These are phyloP conservation scores for Sporisorium exsertum DNA, from an alignment of 1,284 basidiomycete genomes.

Conservation along the genomic window DNA sequence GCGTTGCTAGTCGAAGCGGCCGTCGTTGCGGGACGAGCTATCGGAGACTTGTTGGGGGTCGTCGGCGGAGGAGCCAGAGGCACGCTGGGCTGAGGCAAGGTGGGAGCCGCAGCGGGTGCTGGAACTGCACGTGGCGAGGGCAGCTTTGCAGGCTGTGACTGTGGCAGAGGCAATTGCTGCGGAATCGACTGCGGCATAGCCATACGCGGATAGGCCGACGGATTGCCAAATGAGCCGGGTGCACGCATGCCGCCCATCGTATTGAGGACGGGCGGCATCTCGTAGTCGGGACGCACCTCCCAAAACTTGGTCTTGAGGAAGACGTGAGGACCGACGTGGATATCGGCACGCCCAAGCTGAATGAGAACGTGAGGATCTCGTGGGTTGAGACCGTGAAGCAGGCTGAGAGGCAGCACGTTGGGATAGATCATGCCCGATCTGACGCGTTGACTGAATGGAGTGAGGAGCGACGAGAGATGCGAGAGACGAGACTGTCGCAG, in stretches of 20 bases:
- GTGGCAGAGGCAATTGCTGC: constrained; percentile 32
- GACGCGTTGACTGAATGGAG: constrained; percentile 60
- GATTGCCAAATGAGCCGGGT: constrained; percentile 16
- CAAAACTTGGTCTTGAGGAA: constrained; percentile 64
- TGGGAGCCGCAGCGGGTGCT: background rate
- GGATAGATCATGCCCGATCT: constrained; percentile 56
- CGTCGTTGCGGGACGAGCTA: constrained; percentile 20
- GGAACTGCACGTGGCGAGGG: constrained; percentile 25
- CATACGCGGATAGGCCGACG: constrained; percentile 17
- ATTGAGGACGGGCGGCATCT: constrained; percentile 31
- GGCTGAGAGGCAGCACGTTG: constrained; percentile 50
- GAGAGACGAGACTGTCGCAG: constrained; percentile 66
- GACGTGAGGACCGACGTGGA: constrained; percentile 60
- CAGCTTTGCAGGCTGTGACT: constrained; percentile 28
- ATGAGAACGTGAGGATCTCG: constrained; percentile 56
- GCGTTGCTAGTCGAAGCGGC: constrained; percentile 4
- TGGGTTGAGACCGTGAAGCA: constrained; percentile 59
- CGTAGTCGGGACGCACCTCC: constrained; percentile 57
- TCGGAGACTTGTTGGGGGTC: constrained; percentile 6
- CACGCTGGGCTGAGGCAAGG: constrained; percentile 23
- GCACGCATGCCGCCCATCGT: constrained; percentile 23
- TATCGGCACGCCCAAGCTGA: constrained; percentile 60
- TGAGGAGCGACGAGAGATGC: constrained; percentile 63
- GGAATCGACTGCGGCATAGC: constrained; percentile 19
- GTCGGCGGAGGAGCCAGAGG: constrained; percentile 24